phyloP scores from a whole-genome alignment of 2,329 filamentous ascomycete genomes.

The Phyllosticta paracitricarpa region DNA sequence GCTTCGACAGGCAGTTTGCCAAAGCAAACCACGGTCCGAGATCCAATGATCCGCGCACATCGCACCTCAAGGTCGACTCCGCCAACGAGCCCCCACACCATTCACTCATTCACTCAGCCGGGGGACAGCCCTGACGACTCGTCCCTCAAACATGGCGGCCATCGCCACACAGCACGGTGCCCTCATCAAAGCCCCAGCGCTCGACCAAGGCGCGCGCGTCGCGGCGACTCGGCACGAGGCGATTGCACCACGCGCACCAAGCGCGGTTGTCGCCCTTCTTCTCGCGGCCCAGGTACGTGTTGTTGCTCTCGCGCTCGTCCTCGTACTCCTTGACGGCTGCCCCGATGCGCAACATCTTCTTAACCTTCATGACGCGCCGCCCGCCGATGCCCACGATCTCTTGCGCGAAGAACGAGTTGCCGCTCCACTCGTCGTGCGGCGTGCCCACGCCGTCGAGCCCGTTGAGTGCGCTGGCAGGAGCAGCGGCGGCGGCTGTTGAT shows the following conservation, averaged over 20 bases:
- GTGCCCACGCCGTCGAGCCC: constrained; percentile 27
- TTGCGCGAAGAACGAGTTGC: constrained; percentile 68
- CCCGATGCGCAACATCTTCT: constrained; percentile 70
- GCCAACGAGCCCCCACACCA: background rate
- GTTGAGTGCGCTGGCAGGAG: constrained; percentile 4
- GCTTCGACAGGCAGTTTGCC: no score
- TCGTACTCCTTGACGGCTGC: constrained; percentile 79
- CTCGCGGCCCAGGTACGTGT: constrained; percentile 60
- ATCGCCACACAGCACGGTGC: background rate
- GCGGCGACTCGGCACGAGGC: constrained; percentile 53
- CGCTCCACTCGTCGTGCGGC: constrained; percentile 32
- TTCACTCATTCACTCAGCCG: no score
- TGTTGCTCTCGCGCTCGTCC: constrained; percentile 37
- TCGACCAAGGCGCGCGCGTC: background rate
- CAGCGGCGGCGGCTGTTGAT: constrained; percentile 7
- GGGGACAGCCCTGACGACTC: no score
- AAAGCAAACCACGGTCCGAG: no score
- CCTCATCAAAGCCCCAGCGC: background rate
- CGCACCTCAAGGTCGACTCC: no score
- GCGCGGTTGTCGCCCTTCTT: constrained; percentile 57
- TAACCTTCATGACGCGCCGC: constrained; percentile 77
- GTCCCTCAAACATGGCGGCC: background rate
- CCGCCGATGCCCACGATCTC: constrained; percentile 90
- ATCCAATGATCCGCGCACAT: no score
- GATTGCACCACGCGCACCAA: constrained; percentile 88